phyloP scores from a whole-genome alignment of 23 red algal genomes.

The Chondrus crispus region DNA sequence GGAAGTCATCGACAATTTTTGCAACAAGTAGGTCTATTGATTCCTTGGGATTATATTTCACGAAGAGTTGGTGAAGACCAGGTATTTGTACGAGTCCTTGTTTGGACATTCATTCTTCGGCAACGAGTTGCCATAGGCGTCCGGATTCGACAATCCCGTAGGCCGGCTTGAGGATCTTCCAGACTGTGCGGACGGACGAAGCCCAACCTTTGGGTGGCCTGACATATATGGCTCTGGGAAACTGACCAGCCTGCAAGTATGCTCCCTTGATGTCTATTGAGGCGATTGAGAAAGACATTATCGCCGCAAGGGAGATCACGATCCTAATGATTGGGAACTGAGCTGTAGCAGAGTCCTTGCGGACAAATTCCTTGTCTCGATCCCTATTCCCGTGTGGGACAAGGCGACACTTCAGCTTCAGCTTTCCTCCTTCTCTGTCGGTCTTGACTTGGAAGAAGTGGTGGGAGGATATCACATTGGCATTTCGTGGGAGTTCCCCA shows the following conservation, averaged over 20 bases:
- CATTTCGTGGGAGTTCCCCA: neutral
- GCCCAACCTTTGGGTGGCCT: neutral
- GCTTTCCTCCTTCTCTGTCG: neutral
- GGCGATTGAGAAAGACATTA: neutral
- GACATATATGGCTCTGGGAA: neutral
- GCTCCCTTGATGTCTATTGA: neutral
- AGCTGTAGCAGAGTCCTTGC: neutral
- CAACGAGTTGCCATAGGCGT: neutral
- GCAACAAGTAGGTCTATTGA: neutral
- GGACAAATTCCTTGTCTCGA: neutral
- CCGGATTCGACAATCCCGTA: conserved; percentile 25
- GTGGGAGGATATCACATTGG: conserved; percentile 17
- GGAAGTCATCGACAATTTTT: conserved; percentile 16
- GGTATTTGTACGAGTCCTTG: neutral
- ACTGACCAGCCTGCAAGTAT: neutral
- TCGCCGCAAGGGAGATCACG: neutral
- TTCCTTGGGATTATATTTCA: neutral
- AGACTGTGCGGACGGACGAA: neutral
- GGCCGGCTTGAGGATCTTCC: conserved; percentile 2
- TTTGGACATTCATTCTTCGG: neutral
- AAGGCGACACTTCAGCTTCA: neutral
- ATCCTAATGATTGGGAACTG: neutral
- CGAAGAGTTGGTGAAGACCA: neutral
- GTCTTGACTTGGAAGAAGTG: conserved; percentile 27
- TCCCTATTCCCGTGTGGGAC: neutral